These are phyloP conservation scores for Puccinia novopanici DNA, from an alignment of 1,284 basidiomycete genomes.

Conservation along the genomic window DNA sequence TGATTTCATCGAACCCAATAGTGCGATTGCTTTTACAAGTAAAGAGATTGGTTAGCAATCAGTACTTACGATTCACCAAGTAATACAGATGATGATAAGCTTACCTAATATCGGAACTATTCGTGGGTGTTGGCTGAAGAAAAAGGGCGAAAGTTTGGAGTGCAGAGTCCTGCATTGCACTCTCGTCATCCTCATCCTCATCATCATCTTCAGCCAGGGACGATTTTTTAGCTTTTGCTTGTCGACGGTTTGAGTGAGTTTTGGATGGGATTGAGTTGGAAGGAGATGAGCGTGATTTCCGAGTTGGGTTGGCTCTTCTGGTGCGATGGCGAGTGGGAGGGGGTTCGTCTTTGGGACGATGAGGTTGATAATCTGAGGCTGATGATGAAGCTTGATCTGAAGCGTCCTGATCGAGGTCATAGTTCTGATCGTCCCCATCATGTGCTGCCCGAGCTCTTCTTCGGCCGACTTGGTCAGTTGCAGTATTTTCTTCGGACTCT, in stretches of 20 bases:
- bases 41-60: not conserved
- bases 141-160: slow-evolving; percentile 24
- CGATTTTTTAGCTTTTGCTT: slow-evolving; percentile 8
- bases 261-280: slow-evolving; percentile 7
- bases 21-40: not conserved
- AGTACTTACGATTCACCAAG: not conserved
- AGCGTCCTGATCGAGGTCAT: not conserved
- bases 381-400: not conserved
- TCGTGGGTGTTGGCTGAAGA: not conserved
- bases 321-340: not conserved
- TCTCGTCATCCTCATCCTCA: slow-evolving; percentile 14
- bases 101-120: slow-evolving; percentile 17
- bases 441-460: not conserved
- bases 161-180: slow-evolving; percentile 2
- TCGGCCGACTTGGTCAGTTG: slow-evolving; percentile 14
- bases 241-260: not conserved
- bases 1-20: slow-evolving; percentile 37
- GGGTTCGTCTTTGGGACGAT: not conserved
- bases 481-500: not conserved
- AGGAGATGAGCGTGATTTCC: not conserved
- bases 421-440: slow-evolving; percentile 1
- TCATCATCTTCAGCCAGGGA: not conserved
- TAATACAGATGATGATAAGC: not conserved
- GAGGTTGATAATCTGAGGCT: slow-evolving; percentile 21
- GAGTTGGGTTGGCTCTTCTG: not conserved